phyloP scores from a whole-genome alignment of 768 basidiomycete genomes.

The Hydnomerulius pinastri region DNA sequence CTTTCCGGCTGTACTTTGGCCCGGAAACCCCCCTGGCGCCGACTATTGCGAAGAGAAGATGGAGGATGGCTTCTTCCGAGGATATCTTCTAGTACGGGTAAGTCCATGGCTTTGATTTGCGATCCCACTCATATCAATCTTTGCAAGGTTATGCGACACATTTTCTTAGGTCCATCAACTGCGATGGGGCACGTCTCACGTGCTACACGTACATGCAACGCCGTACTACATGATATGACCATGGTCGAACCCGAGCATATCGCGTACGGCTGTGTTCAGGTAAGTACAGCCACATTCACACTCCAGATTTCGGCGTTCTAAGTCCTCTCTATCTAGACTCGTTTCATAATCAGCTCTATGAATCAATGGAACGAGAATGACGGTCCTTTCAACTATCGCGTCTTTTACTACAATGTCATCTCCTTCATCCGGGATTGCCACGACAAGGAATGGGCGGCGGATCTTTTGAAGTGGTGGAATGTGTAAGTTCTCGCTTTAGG shows the following conservation, averaged over 20 bases:
- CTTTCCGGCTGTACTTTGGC: slow-evolving; percentile 1
- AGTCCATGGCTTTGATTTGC: background rate
- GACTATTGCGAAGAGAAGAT: background rate
- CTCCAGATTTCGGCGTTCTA: background rate
- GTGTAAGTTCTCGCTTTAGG: background rate
- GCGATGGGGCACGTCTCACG: background rate
- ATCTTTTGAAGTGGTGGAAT: background rate
- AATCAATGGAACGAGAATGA: slow-evolving; percentile 2
- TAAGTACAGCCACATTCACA: background rate
- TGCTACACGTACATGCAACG: background rate
- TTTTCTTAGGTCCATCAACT: slow-evolving; percentile 1
- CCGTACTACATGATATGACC: background rate
- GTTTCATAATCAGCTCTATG: background rate
- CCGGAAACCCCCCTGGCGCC: background rate
- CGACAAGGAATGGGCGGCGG: background rate
- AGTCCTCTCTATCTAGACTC: background rate
- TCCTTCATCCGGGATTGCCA: background rate
- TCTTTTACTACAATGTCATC: slow-evolving; percentile 1
- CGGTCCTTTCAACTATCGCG: background rate
- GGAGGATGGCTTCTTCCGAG: background rate
- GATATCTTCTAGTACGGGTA: background rate
- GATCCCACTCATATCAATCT: background rate
- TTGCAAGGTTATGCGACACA: slow-evolving; percentile 1
- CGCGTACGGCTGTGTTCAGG: background rate
- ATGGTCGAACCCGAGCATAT: slow-evolving; percentile 2